These are phyloP conservation scores for Phalaenopsis aphrodite DNA, from an alignment of 106 monocot species.

Conservation along the genomic window DNA sequence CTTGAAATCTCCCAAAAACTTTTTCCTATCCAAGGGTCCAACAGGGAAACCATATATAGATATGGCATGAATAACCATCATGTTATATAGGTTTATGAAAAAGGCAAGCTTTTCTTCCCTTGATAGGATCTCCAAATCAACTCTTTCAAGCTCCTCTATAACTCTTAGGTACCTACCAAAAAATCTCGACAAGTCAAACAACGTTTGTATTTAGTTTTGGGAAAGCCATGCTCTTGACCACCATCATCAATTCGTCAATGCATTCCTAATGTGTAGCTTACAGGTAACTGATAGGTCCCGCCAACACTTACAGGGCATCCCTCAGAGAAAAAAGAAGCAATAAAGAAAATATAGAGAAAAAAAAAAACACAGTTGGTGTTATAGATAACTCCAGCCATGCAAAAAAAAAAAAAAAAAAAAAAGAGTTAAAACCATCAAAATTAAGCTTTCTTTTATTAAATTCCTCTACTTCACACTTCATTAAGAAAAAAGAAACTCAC, in stretches of 20 bases:
- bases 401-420: neutral
- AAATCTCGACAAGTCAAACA: neutral
- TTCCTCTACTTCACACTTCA: neutral
- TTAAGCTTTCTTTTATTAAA: neutral
- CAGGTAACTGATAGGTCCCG: no score
- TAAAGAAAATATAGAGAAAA: neutral
- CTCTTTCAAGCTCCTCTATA: slow-evolving; percentile 85
- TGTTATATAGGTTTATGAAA: slow-evolving; percentile 90
- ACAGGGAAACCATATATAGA: slow-evolving; percentile 55
- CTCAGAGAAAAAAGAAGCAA: neutral
- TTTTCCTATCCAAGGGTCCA: slow-evolving; percentile 63
- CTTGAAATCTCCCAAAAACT: slow-evolving; percentile 75
- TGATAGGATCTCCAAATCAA: slow-evolving; percentile 48
- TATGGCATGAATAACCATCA: slow-evolving; percentile 91
- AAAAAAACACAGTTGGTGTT: neutral
- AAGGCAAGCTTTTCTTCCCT: slow-evolving; percentile 92
- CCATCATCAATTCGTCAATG: no score
- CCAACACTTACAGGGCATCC: neutral
- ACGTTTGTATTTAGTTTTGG: no score
- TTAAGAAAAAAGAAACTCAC: neutral
- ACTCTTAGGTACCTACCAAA: slow-evolving; percentile 64
- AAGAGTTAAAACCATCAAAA: neutral
- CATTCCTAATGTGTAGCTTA: no score
- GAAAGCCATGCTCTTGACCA: no score
- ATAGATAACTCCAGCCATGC: neutral